These are phyloP conservation scores for Aureobasidium sp. DNA, from an alignment of 2,329 filamentous ascomycete species.

Conservation along the genomic window DNA sequence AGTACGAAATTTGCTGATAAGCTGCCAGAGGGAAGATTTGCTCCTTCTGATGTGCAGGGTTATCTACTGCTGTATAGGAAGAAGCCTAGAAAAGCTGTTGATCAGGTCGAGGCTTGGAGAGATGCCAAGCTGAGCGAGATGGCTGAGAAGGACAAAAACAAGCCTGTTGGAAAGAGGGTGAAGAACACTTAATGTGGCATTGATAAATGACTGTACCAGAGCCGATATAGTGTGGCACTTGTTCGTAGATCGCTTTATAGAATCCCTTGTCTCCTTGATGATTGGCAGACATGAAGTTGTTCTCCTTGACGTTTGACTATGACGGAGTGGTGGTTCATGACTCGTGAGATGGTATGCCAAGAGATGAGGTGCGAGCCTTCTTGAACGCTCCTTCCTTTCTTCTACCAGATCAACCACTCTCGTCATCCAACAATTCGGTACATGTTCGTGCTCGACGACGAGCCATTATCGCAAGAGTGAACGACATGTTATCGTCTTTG, in stretches of 20 bases:
- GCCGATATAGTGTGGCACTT: no score
- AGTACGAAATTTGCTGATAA: slow-evolving; percentile 38
- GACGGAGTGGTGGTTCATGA: background rate
- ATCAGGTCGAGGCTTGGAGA: slow-evolving; percentile 36
- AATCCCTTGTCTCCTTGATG: background rate
- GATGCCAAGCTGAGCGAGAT: background rate
- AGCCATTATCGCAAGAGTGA: background rate
- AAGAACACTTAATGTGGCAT: background rate
- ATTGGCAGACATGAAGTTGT: background rate
- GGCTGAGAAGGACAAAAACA: background rate
- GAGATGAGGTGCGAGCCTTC: background rate
- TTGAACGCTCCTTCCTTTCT: background rate
- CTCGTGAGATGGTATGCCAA: background rate
- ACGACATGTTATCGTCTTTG: background rate
- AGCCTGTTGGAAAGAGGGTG: background rate
- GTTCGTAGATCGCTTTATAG: background rate
- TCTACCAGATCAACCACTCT: no score
- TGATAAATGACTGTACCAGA: background rate
- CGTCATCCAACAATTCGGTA: no score
- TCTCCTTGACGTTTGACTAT: background rate
- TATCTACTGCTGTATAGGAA: slow-evolving; percentile 46
- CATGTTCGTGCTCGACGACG: background rate
- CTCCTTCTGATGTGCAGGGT: slow-evolving; percentile 48
- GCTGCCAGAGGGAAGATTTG: slow-evolving; percentile 42
- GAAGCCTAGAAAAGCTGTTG: slow-evolving; percentile 39